Percentiles rank a stretch among this genome's conserved stretches.
These are phyloP conservation scores for Centella asiatica DNA, from an alignment of 129 eudicot species.

Conservation along the genomic window DNA sequence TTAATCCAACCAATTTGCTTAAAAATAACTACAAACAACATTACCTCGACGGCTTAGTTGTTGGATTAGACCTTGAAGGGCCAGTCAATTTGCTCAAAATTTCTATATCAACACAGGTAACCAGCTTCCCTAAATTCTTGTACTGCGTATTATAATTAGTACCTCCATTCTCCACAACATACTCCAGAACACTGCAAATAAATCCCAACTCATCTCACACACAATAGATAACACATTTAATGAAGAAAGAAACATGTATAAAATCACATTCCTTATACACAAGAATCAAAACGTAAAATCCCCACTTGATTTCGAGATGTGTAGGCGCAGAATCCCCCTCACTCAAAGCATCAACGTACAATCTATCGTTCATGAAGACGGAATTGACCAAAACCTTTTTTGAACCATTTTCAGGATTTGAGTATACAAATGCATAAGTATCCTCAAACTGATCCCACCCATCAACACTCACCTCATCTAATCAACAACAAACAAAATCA, in stretches of 20 bases:
- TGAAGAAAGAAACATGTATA: neutral
- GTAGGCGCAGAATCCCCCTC: slow-evolving; percentile 39
- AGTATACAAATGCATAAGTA: slow-evolving; percentile 59
- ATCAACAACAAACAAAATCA: slow-evolving; percentile 7
- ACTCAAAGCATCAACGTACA: slow-evolving; percentile 51
- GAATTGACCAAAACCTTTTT: slow-evolving; percentile 71
- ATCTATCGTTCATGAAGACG: slow-evolving; percentile 52
- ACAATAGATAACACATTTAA: neutral
- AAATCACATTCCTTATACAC: neutral
- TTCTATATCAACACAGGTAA: slow-evolving; percentile 30
- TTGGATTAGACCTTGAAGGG: slow-evolving; percentile 15
- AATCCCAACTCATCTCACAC: neutral
- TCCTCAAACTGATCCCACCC: slow-evolving; percentile 70
- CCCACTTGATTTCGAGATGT: slow-evolving; percentile 64
- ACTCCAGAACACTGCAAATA: slow-evolving; percentile 53
- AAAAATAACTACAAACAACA: neutral
- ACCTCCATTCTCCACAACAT: slow-evolving; percentile 34
- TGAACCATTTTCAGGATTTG: slow-evolving; percentile 38
- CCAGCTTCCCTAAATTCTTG: slow-evolving; percentile 68
- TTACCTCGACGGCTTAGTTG: slow-evolving; percentile 25
- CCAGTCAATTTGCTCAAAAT: slow-evolving; percentile 38
- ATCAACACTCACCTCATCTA: slow-evolving; percentile 69
- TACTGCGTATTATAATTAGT: slow-evolving; percentile 51
- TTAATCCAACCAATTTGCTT: neutral
- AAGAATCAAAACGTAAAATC: neutral